Base-by-base conservation (phyloP, 2,329 filamentous ascomycete species). In the Chrysosphaeria jannelii region DNA sequence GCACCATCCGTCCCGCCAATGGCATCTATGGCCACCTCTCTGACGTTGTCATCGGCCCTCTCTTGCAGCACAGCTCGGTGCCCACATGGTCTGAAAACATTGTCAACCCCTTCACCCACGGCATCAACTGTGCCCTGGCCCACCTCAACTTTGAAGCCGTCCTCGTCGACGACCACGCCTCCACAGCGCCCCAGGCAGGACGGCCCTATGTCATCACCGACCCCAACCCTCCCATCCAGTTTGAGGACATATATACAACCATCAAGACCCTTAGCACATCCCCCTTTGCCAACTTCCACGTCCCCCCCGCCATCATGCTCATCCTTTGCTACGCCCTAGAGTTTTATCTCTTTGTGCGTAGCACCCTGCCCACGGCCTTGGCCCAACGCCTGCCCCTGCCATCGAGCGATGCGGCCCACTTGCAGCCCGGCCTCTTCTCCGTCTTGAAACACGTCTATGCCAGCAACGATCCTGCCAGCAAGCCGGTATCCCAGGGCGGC, bases 11-110 rank as follows among this genome's bases (percentile, higher is more conserved):
- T 3, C 54, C 54, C 1, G 46, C 48, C 3, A 55, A 57, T 29
- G 50, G 49, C 3, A 45, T 59, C 8, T 58, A 58, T 28, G 54
- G 53, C 3, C 45, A 52, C 22, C 48, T 47, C 2, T 47, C 42
- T 4, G 48, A 56, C 31, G 48, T 48, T 17, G 42, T 50, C 3
- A 42, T 50, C 1, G 47, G 47, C 2, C 34, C 42, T 1, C 47
- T 50, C 21, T 33, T 56, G 19, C 39, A 36, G 11, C 39, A 35
- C 16, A 35, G 36, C 1, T 36, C 44, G 2, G 35, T 37, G 23
- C 47, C 48, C 6, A 46, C 46, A 39, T 58, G 45, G 46, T 36
- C 36, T 0, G 28, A 29, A 3, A 41, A 47, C 28, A 39, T 46
- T 10, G 37, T 44, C 3, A 45, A 48, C 24, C 42, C 35, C 21